phyloP scores from a whole-genome alignment of 2,329 filamentous ascomycete genomes.

The Penicillium sumatraense region DNA sequence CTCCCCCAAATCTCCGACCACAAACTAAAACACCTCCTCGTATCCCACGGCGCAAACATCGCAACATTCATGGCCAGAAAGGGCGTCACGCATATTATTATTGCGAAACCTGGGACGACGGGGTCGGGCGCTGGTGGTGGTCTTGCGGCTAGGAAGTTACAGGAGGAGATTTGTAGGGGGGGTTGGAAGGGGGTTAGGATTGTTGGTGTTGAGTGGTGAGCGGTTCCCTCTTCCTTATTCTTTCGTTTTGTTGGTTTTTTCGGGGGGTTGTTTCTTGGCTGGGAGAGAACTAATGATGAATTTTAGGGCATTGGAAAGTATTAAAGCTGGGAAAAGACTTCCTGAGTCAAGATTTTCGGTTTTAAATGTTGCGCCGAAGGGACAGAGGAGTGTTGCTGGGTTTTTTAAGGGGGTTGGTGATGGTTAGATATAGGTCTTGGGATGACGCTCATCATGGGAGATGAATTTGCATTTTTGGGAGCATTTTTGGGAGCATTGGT shows the following conservation, averaged over 20 bases:
- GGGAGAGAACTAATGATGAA: slow-evolving; percentile 19
- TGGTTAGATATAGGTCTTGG: neutral
- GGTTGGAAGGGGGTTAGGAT: slow-evolving; percentile 75
- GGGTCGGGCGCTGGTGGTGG: slow-evolving; percentile 70
- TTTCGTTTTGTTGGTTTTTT: slow-evolving; percentile 29
- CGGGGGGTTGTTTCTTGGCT: no score
- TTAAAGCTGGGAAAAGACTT: slow-evolving; percentile 74
- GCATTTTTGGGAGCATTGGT: no score
- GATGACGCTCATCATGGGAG: no score
- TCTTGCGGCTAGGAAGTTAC: slow-evolving; percentile 75
- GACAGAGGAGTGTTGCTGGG: slow-evolving; percentile 68
- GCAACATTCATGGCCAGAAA: slow-evolving; percentile 73
- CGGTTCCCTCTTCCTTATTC: slow-evolving; percentile 29
- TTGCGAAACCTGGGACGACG: slow-evolving; percentile 63
- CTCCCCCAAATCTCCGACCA: slow-evolving; percentile 82
- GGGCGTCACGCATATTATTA: slow-evolving; percentile 82
- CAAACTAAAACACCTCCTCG: slow-evolving; percentile 77
- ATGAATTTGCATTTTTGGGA: no score
- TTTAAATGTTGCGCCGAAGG: slow-evolving; percentile 63
- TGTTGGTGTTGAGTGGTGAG: slow-evolving; percentile 79
- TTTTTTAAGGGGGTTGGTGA: slow-evolving; percentile 48
- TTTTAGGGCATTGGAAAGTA: slow-evolving; percentile 76
- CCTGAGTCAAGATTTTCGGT: slow-evolving; percentile 74
- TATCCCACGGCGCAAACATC: slow-evolving; percentile 72
- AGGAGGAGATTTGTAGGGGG: slow-evolving; percentile 73